Conservation (phyloP, 176 grass and related monocot genomes). For the Triticum dicoccoides region DNA sequence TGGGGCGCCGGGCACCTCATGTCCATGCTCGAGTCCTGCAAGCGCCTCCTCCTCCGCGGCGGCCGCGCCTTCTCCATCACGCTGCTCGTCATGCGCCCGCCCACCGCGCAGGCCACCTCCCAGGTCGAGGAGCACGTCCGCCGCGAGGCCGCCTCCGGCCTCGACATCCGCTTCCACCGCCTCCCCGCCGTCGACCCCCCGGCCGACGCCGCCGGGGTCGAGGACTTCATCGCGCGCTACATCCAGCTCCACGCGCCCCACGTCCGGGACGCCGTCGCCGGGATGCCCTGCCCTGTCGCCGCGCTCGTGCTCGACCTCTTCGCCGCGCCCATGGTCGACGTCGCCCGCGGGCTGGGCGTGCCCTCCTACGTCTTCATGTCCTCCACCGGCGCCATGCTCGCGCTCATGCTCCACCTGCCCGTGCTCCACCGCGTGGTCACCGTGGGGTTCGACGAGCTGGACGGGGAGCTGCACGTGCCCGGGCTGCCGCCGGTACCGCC, state of each 20-base stretch:
- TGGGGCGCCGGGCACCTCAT: constrained; percentile 60
- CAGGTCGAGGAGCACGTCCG: constrained; percentile 34
- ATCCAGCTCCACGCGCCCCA: constrained; percentile 38
- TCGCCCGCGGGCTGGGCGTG: constrained; percentile 50
- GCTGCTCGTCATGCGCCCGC: constrained; percentile 45
- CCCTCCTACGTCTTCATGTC: constrained; percentile 64
- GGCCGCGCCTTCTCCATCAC: constrained; percentile 40
- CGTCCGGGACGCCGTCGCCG: constrained; percentile 40
- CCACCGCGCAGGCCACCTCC: constrained; percentile 16
- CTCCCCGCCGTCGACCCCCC: constrained; percentile 43
- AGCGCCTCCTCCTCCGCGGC: constrained; percentile 44
- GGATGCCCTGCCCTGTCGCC: constrained; percentile 32
- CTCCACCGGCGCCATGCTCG: constrained; percentile 47
- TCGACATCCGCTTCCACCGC: constrained; percentile 44
- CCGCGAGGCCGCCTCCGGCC: constrained; percentile 35
- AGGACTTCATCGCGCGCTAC: constrained; percentile 54
- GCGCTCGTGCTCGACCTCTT: constrained; percentile 71
- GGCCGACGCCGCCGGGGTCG: constrained; percentile 14
- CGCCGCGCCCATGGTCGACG: constrained; percentile 54
- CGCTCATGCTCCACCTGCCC: constrained; percentile 57
- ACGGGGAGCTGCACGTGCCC: constrained; percentile 33
- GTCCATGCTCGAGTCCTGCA: constrained; percentile 62
- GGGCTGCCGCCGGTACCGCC: constrained; percentile 50
- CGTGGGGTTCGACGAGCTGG: constrained; percentile 43
- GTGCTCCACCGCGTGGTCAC: constrained; percentile 25